Conservation (phyloP, 768 basidiomycete species). For the Harrya chromipes region DNA sequence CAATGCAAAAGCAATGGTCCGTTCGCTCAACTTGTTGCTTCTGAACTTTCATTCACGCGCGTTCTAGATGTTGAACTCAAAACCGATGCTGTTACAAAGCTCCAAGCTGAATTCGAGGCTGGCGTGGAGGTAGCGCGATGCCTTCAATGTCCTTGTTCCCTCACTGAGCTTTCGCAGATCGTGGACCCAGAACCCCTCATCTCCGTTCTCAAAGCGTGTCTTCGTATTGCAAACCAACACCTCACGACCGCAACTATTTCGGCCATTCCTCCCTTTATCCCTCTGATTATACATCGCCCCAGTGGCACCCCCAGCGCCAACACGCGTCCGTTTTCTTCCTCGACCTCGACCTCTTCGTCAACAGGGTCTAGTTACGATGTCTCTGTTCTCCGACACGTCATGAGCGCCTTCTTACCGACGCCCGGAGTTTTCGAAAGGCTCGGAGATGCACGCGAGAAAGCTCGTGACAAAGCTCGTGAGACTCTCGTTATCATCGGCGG, state of each 20-base stretch:
- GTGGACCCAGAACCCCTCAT: conserved; percentile 70
- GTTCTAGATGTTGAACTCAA: conserved; percentile 72
- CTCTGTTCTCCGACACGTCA: conserved; percentile 60
- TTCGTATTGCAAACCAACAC: conserved; percentile 81
- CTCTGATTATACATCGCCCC: conserved; percentile 52
- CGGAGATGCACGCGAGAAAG: conserved; percentile 70
- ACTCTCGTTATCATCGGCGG: conserved; percentile 72
- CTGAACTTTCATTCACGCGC: conserved; percentile 6
- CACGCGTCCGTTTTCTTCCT: conserved; percentile 44
- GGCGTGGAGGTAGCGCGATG: conserved; percentile 56
- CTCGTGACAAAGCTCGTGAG: conserved; percentile 73
- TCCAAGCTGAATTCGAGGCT: conserved; percentile 71
- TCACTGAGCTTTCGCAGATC: conserved; percentile 45
- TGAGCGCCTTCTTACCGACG: conserved; percentile 66
- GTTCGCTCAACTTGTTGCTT: conserved; percentile 13
- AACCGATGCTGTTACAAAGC: conserved; percentile 75
- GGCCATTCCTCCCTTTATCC: conserved; percentile 63
- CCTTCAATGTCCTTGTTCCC: conserved; percentile 6
- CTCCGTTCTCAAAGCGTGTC: conserved; percentile 63
- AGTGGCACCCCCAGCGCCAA: conserved; percentile 23
- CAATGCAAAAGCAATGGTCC: conserved; percentile 67
- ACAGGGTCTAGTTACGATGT: conserved; percentile 47
- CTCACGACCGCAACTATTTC: conserved; percentile 74
- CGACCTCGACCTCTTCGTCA: conserved; percentile 50
- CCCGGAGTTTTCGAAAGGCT: conserved; percentile 82